phyloP scores from a whole-genome alignment of 2,329 filamentous ascomycete genomes.

The Colletotrichum chrysophilum region DNA sequence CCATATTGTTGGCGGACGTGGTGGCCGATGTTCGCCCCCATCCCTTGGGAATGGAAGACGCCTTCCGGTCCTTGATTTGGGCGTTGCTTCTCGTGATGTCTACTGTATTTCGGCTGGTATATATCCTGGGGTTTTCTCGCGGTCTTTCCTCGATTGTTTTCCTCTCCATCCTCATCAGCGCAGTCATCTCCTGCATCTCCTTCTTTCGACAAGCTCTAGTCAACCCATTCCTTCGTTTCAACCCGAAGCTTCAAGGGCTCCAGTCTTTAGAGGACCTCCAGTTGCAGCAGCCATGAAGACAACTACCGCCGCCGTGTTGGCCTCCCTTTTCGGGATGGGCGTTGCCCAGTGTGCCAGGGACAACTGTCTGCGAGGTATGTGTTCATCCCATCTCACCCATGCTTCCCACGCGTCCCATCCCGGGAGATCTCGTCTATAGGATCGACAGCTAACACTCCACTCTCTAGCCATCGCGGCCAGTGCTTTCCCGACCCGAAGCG shows the following conservation, averaged over 20 bases:
- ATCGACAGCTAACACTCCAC: background rate
- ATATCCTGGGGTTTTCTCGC: background rate
- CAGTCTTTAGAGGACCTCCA: background rate
- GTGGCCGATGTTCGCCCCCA: background rate
- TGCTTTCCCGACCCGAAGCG: constrained; percentile 1
- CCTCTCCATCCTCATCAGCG: constrained; percentile 9
- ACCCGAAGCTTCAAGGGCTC: constrained; percentile 1
- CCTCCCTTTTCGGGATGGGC: constrained; percentile 17
- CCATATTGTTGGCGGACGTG: background rate
- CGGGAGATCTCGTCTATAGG: background rate
- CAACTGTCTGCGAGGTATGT: constrained; percentile 18
- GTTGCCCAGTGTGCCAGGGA: constrained; percentile 19
- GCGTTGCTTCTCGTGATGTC: background rate
- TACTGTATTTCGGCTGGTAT: background rate
- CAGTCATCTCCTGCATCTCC: constrained; percentile 17
- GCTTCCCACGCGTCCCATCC: background rate
- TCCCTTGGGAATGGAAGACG: constrained; percentile 10
- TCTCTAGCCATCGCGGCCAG: constrained; percentile 10
- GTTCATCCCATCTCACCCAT: background rate
- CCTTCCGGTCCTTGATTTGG: background rate
- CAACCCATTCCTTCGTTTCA: constrained; percentile 4
- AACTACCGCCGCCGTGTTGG: constrained; percentile 17
- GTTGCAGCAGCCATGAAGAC: constrained; percentile 13
- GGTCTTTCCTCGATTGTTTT: background rate
- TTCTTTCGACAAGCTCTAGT: constrained; percentile 11